Evolutionary conservation across 192 early-diverging fungal species (phyloP), one percentile per base, ranked within the genome.

Genomic region (Pilobolus umbonatus): DNA sequence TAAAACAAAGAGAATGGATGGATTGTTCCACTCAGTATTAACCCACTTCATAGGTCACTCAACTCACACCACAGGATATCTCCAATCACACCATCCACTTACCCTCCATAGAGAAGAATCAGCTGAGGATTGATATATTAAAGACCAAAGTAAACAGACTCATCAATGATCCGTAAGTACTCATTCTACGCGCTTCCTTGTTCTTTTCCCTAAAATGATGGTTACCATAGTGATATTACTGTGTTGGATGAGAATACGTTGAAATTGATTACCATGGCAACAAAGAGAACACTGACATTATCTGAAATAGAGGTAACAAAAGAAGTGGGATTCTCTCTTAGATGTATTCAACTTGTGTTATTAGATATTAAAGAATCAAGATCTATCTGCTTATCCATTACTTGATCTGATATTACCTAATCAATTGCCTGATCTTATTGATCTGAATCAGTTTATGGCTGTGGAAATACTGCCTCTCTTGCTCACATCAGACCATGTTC

Each of bases 161-260:
- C 24, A 46, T 59, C 12, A 34, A 59, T 47, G 45, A 59, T 34
- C 57, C 57, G 57, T 59, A 59, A 48, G 6, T 53, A 52, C 14
- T 11, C 2, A 52, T 22, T 32, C 31, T 17, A n/a, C n/a, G 10
- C 5, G 3, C 30, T n/a, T 14, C 11, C 17, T 24, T 50, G 5
- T 28, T 28, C 25, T 50, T 31, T 50, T 21, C 11, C 10, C 12
- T 19, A 53, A 53, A 17, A 6, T n/a, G 28, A 28, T 14, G 1
- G 29, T 12, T 28, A 36, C 5, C 5, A 48, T 35, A 53, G 51
- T n/a, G 17, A 53, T 36, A 36, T 36, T 19, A 11, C 24, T 5
- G 31, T 53, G 1, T 4, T 38, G 15, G 22, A 53, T 53, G 21
- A 53, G 10, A 30, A 38, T 38, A 32, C 36, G 25, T 53, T 11